Evolutionary conservation across 345 rosid species (phyloP).

Genomic region (Boechera retrofracta): DNA sequence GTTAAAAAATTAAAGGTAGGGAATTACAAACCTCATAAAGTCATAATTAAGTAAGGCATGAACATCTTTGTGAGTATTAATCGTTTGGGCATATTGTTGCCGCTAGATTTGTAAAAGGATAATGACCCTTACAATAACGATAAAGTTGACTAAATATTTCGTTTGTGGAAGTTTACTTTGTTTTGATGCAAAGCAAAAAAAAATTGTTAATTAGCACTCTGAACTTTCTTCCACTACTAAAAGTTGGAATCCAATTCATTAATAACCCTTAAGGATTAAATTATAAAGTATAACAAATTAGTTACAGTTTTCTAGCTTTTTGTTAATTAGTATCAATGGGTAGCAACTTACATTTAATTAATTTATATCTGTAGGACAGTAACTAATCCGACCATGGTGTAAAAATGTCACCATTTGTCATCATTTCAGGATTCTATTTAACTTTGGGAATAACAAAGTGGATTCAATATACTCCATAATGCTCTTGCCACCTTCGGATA

Average conservation of each 20-base stretch:
- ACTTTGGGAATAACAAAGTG: not conserved
- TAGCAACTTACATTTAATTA: constrained; percentile 20
- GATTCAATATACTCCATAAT: constrained; percentile 27
- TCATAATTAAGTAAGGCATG: no score
- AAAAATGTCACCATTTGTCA: constrained; percentile 12
- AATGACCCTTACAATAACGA: not conserved
- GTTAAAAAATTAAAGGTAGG: no score
- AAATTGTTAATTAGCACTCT: not conserved
- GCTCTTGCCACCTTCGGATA: constrained; percentile 7
- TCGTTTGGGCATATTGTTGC: no score
- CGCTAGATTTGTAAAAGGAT: not conserved
- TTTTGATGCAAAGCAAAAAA: not conserved
- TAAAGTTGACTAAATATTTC: not conserved
- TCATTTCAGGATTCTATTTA: constrained; percentile 22
- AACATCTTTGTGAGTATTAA: no score
- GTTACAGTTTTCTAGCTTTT: constrained; percentile 13
- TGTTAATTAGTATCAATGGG: not conserved
- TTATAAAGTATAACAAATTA: constrained; percentile 4
- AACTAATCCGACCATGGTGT: constrained; percentile 25
- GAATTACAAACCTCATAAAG: no score
- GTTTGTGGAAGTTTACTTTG: not conserved
- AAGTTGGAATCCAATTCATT: constrained; percentile 27
- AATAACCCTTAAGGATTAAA: not conserved
- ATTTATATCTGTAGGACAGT: not conserved
- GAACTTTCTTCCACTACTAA: constrained; percentile 29